Base-by-base conservation (phyloP, 331 rosid species). In the Quercus phellos region DNA sequence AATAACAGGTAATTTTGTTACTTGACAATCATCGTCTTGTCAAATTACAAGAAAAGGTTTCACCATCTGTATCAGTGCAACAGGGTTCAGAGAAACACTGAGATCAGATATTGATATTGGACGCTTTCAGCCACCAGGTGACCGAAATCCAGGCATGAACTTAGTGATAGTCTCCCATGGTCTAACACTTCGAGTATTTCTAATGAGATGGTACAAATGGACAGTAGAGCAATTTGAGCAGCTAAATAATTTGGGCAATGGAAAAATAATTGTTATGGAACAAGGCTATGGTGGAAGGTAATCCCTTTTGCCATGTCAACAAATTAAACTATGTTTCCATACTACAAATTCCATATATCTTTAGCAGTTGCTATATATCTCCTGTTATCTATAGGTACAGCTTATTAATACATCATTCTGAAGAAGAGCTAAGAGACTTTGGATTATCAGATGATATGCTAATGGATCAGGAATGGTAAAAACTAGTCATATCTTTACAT, bases 151-250 rank as follows among this genome's bases (percentile, higher is more conserved):
- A 29, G 85, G 90, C 53, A 90, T 94, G 79, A 94, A 90, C 84
- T 80, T 94, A 77, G 95, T 94, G 0, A 74, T 92, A 0, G 97
- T 94, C 67, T 92, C 97, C 0, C 97, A 94, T 64, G 98, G 97
- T 34, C 80, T 94, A 64, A 94, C 97, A 3, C 89, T 92, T 1
- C 68, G 98, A 82, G 97, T 94, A 68, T 94, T 94, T 61, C 92
- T 94, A 2, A 92, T 90, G 97, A 92, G 97, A 73, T 92, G 97
- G 97, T 94, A 90, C 81, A 89, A 94, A 72, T 94, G 98, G 98
- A 89, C 94, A 0, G 97, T 94, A 4, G 67, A 89, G 54, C 97
- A 94, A 59, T 94, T 90, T 21, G 95, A 94, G 68, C 74, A 88
- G 11, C 87, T 94, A 22, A 71, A 82, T 61, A 94, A 94, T 80